phyloP scores from a whole-genome alignment of 495 filamentous ascomycete genomes.

The Bacidia gigantensis region DNA sequence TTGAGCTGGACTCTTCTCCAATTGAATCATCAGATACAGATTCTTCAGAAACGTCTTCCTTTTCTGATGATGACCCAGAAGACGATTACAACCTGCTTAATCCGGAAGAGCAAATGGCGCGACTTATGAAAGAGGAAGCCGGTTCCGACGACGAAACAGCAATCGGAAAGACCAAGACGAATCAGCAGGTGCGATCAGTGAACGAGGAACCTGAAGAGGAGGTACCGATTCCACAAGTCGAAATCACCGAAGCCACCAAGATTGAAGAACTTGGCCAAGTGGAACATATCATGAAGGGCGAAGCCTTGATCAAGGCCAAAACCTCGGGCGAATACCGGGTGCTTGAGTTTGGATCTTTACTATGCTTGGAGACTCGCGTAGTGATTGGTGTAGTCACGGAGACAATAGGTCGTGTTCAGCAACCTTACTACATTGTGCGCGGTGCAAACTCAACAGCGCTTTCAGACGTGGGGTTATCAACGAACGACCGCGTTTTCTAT shows the following conservation, averaged over 20 bases:
- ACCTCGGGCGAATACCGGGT: slow-evolving; percentile 69
- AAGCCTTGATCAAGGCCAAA: slow-evolving; percentile 66
- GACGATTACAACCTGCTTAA: slow-evolving; percentile 58
- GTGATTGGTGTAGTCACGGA: slow-evolving; percentile 71
- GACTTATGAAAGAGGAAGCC: slow-evolving; percentile 64
- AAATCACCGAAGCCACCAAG: slow-evolving; percentile 58
- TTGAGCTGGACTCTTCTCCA: slow-evolving; percentile 53
- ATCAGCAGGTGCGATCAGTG: slow-evolving; percentile 42
- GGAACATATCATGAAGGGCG: slow-evolving; percentile 59
- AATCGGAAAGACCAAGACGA: slow-evolving; percentile 28
- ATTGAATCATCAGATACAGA: slow-evolving; percentile 31
- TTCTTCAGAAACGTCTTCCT: slow-evolving; percentile 40
- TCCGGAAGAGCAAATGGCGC: slow-evolving; percentile 61
- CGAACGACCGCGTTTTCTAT: slow-evolving; percentile 62
- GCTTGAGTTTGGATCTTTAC: slow-evolving; percentile 64
- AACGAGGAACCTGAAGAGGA: slow-evolving; percentile 59
- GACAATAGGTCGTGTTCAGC: slow-evolving; percentile 64
- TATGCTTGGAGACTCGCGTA: slow-evolving; percentile 62
- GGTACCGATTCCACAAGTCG: slow-evolving; percentile 58
- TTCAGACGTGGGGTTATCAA: slow-evolving; percentile 43
- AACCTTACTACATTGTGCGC: slow-evolving; percentile 66
- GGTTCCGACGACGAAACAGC: slow-evolving; percentile 58
- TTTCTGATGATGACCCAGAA: slow-evolving; percentile 47
- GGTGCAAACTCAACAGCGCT: slow-evolving; percentile 56
- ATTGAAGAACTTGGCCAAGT: slow-evolving; percentile 61